Base-by-base conservation (phyloP, 2,329 filamentous ascomycete genomes). In the Trichothecium sympodiale region DNA sequence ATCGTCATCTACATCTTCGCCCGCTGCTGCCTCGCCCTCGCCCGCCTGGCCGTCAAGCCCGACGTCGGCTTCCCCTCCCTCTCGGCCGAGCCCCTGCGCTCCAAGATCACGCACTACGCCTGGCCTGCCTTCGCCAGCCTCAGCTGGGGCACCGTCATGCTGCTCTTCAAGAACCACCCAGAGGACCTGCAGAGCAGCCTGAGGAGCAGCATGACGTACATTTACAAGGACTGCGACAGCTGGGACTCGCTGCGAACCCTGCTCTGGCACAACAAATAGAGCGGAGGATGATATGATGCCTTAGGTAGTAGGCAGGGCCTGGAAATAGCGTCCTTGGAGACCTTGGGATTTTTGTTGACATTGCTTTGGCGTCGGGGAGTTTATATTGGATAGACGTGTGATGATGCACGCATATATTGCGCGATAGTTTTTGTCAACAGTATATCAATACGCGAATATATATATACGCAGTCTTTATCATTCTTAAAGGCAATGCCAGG, bases 1-100 rank as follows among this genome's bases (percentile, higher is more conserved):
- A 98, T 98, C 55, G 87, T 94, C 57, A 84, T 96, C 50, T 98
- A 98, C 65, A 83, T 98, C 43, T 95, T 95, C 54, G 91, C 91
- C 33, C 79, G 91, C 45, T 91, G 95, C 13, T 71, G 82, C 41
- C 74, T 98, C 25, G 85, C 84, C 8, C 63, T 93, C 17, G 91
- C 88, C 23, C 85, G 86, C 52, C 65, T 96, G 39, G 76, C 83
- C 38, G 77, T 96, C 43, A 80, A 85, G 57, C 73, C 73, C 2
- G 66, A 66, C 30, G 51, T 52, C 38, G 69, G 70, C 36, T 50
- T 78, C 39, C 62, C 71, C 26, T 28, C 60, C 20, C 53, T 75
- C 34, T 78, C 65, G 43, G 55, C 52, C 40, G 64, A 72, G 55
- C 46, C 58, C 42, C 45, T 63, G 49, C 65, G 56, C 56, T 54